A percentile compares a stretch with the other conserved stretches of the same genome.
Conservation (phyloP, 2,329 filamentous ascomycete species). For the Penicillium sp. region DNA sequence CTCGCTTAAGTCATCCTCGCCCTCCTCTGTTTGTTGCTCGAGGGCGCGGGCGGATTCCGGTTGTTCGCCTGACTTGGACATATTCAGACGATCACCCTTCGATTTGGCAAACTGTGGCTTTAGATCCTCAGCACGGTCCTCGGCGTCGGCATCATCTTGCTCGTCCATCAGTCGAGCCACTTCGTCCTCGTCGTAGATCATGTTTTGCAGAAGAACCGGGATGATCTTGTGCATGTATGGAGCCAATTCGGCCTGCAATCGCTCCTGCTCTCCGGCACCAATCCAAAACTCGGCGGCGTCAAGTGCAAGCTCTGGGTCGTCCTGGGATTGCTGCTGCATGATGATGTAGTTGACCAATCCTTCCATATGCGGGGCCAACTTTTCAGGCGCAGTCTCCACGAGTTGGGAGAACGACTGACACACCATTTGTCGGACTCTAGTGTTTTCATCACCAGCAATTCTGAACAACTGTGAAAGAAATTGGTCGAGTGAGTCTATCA, state of each 20-base stretch:
- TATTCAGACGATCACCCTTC: conserved; percentile 60
- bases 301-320: conserved; percentile 85
- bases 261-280: conserved; percentile 82
- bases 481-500: conserved; percentile 75
- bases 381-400: conserved; percentile 85
- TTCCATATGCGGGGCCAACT: conserved; percentile 81
- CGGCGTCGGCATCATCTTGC: conserved; percentile 84
- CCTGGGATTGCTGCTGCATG: conserved; percentile 74
- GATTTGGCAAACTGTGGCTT: conserved; percentile 85
- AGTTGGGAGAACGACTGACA: conserved; percentile 91
- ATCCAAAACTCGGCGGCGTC: conserved; percentile 99
- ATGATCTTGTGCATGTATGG: conserved; percentile 83
- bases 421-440: conserved; percentile 86
- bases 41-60: conserved; percentile 37
- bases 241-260: conserved; percentile 71
- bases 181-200: conserved; percentile 96
- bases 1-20: conserved; percentile 76
- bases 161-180: conserved; percentile 80
- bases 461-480: conserved; percentile 81
- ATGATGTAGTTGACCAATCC: conserved; percentile 93
- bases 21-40: conserved; percentile 49
- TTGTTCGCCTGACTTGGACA: conserved; percentile 46
- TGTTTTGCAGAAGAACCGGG: conserved; percentile 85
- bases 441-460: conserved; percentile 71
- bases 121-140: conserved; percentile 87